These are phyloP conservation scores for Coffea humblotiana DNA, from an alignment of 305 asterid species.

Conservation along the genomic window DNA sequence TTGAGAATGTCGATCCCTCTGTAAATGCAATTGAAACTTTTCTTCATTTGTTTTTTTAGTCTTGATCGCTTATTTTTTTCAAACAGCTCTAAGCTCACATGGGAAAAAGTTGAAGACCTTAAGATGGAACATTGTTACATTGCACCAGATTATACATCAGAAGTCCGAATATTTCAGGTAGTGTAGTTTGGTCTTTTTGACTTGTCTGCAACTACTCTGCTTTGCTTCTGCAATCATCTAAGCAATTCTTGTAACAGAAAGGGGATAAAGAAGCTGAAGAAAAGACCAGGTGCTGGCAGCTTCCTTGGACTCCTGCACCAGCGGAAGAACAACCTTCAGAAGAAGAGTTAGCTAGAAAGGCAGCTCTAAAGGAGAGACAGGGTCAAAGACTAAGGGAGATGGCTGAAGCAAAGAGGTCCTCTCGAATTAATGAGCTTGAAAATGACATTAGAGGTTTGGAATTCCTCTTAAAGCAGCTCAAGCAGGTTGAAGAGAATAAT, in stretches of 20 bases:
- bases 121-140: slow-evolving; percentile 96
- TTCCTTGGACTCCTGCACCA: slow-evolving; percentile 91
- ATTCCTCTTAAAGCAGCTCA: slow-evolving; percentile 65
- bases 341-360: slow-evolving; percentile 98
- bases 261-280: slow-evolving; percentile 85
- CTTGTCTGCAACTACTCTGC: slow-evolving; percentile 15
- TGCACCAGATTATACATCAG: slow-evolving; percentile 73
- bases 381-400: slow-evolving; percentile 95
- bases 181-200: neutral
- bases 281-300: slow-evolving; percentile 88
- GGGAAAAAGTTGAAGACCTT: slow-evolving; percentile 98
- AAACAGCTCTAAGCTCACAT: slow-evolving; percentile 76
- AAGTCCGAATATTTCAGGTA: slow-evolving; percentile 85
- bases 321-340: slow-evolving; percentile 91
- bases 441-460: slow-evolving; percentile 81
- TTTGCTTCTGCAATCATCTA: slow-evolving; percentile 18
- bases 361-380: slow-evolving; percentile 94
- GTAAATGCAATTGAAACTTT: slow-evolving; percentile 10
- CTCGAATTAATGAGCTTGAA: slow-evolving; percentile 88
- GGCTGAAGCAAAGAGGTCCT: slow-evolving; percentile 95
- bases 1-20: slow-evolving; percentile 16
- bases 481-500: slow-evolving; percentile 52
- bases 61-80: slow-evolving; percentile 24
- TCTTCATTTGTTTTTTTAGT: neutral
- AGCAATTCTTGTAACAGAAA: slow-evolving; percentile 40